These are phyloP conservation scores for Penicillium psychrosexuale DNA, from an alignment of 2,329 filamentous ascomycete species.

Conservation along the genomic window DNA sequence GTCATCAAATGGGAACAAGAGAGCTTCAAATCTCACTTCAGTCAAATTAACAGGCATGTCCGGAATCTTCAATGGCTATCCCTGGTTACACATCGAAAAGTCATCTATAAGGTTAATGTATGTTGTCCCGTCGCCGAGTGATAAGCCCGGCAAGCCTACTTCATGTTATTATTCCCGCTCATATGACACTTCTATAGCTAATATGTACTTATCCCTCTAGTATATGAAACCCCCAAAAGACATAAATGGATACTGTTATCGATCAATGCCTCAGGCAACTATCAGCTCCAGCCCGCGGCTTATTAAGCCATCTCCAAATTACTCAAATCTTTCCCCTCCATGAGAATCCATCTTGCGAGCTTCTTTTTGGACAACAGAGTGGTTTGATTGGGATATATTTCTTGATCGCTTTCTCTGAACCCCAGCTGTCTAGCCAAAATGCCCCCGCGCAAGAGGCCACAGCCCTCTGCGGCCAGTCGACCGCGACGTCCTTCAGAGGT, in stretches of 20 bases:
- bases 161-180: background rate
- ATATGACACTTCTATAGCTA: background rate
- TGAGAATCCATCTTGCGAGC: constrained; percentile 3
- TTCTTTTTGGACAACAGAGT: constrained; percentile 6
- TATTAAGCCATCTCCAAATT: constrained; percentile 27
- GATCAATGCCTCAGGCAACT: constrained; percentile 15
- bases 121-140: background rate
- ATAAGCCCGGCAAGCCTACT: background rate
- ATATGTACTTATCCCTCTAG: background rate
- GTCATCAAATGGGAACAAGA: background rate
- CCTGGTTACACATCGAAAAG: background rate
- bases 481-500: constrained; percentile 33
- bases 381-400: constrained; percentile 8
- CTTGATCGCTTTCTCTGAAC: background rate
- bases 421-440: constrained; percentile 23
- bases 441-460: constrained; percentile 39
- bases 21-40: background rate
- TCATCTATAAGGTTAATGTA: too few relatives aligned
- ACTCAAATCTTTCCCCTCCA: constrained; percentile 25
- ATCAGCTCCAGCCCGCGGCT: constrained; percentile 1
- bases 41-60: background rate
- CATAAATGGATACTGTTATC: background rate
- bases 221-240: background rate
- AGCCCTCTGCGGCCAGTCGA: constrained; percentile 28
- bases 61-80: background rate